phyloP scores from a whole-genome alignment of 225 moss, liverwort and hornwort genomes.

The Antitrichia curtipendula region DNA sequence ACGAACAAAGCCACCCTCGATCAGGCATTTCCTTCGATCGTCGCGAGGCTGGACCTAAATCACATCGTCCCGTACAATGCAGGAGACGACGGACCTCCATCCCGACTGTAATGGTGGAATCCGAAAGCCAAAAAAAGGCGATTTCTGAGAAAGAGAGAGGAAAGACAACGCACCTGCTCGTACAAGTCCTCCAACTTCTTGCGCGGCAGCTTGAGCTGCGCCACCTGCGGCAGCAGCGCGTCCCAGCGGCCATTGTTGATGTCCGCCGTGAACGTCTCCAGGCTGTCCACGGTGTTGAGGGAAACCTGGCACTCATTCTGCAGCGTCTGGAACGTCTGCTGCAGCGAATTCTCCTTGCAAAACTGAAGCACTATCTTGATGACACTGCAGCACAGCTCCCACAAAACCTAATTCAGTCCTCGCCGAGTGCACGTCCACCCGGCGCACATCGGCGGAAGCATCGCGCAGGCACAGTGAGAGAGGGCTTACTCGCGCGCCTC shows the following conservation, averaged over 20 bases:
- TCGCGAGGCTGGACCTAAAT: not conserved
- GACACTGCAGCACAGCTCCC: conserved; percentile 49
- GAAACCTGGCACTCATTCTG: conserved; percentile 99
- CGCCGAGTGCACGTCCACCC: not conserved
- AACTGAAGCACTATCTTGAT: conserved; percentile 98
- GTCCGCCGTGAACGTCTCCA: conserved; percentile 85
- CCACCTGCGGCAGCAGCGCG: conserved; percentile 91
- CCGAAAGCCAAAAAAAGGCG: not conserved
- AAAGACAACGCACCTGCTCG: conserved; percentile 50
- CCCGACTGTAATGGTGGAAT: not conserved
- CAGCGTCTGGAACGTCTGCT: conserved; percentile 96
- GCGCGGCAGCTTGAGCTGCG: conserved; percentile 95
- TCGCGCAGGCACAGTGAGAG: not conserved
- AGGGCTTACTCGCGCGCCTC: conserved; percentile 82
- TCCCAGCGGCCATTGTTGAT: conserved; percentile 99
- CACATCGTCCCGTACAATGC: not conserved
- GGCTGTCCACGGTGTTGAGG: conserved; percentile 91
- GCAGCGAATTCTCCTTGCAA: conserved; percentile 97
- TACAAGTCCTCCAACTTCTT: conserved; percentile 97
- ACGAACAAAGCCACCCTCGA: not conserved
- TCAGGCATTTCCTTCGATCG: not conserved
- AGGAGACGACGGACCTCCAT: not conserved
- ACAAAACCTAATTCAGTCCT: conserved; percentile 1
- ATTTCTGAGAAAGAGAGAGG: not conserved
- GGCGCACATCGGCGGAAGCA: not conserved